Evolutionary conservation across 139 green algal genomes (phyloP).

Genomic region (Micromonas commoda): DNA sequence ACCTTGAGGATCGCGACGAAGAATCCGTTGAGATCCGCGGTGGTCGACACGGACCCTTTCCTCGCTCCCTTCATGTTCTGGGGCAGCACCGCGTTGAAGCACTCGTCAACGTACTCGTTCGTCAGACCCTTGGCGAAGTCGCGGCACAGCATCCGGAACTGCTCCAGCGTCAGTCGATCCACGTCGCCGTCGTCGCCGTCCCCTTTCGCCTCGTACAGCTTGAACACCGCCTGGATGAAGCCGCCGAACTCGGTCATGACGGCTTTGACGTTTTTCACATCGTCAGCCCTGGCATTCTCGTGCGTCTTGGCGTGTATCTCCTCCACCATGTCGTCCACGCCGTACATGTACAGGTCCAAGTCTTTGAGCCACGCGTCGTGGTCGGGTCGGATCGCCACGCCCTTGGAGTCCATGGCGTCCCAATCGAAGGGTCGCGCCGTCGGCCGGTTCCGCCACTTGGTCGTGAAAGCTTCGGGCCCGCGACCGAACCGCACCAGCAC

Average conservation of each 20-base stretch:
- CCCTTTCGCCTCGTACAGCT: not conserved
- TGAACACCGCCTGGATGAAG: not conserved
- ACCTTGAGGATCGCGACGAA: not conserved
- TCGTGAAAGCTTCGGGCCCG: not conserved
- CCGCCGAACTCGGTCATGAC: not conserved
- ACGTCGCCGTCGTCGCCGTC: not conserved
- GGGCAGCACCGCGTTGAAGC: not conserved
- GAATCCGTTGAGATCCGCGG: not conserved
- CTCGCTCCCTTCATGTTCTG: not conserved
- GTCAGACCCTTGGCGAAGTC: not conserved
- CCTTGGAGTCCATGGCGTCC: not conserved
- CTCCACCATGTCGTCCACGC: not conserved
- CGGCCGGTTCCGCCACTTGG: not conserved
- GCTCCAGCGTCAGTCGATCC: not conserved
- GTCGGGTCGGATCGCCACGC: not conserved
- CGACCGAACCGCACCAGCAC: not conserved
- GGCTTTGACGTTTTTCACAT: too few species aligned
- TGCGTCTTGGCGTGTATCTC: not conserved
- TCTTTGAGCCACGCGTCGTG: not conserved
- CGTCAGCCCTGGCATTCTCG: not conserved
- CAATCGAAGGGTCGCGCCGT: not conserved
- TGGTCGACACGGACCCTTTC: not conserved
- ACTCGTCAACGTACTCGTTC: not conserved
- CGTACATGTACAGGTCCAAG: not conserved
- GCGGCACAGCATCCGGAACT: not conserved